These are phyloP conservation scores for Saccharomycopsis fibuligera DNA, from an alignment of 805 yeast genomes.

Conservation along the genomic window DNA sequence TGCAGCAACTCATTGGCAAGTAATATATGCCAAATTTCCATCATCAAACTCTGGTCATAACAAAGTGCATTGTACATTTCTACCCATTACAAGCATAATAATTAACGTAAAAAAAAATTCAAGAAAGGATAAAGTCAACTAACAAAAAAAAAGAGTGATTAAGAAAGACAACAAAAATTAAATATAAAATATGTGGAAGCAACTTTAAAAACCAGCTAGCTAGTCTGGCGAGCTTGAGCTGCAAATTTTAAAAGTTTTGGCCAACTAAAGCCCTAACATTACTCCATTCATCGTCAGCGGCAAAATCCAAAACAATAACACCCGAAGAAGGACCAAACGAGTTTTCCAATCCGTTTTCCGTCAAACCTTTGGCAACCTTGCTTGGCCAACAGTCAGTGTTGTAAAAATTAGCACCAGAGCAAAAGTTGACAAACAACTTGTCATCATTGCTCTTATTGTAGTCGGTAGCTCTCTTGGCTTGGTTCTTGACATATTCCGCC, in stretches of 20 bases:
- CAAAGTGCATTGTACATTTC: no score
- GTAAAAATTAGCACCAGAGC: slow-evolving; percentile 68
- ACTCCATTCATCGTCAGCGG: slow-evolving; percentile 57
- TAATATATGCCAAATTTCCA: no score
- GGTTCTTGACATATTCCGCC: slow-evolving; percentile 47
- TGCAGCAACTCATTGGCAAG: no score
- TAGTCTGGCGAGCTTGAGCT: no score
- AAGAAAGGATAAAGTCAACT: no score
- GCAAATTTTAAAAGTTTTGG: slow-evolving; percentile 38
- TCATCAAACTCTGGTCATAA: no score
- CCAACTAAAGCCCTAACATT: slow-evolving; percentile 45
- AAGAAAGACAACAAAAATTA: no score
- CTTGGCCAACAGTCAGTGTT: slow-evolving; percentile 72
- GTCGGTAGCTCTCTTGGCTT: slow-evolving; percentile 46
- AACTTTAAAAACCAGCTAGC: not conserved
- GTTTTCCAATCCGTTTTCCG: slow-evolving; percentile 38
- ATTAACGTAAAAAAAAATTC: no score
- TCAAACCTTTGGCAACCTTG: slow-evolving; percentile 50
- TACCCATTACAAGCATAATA: no score
- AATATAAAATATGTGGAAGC: no score
- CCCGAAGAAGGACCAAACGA: slow-evolving; percentile 53
- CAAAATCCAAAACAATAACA: slow-evolving; percentile 60
- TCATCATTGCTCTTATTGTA: slow-evolving; percentile 38
- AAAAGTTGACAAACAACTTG: slow-evolving; percentile 64
- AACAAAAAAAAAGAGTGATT: no score